These are phyloP conservation scores for Eimeria nieschulzi DNA, from an alignment of 169 alveolate species.

Conservation along the genomic window DNA sequence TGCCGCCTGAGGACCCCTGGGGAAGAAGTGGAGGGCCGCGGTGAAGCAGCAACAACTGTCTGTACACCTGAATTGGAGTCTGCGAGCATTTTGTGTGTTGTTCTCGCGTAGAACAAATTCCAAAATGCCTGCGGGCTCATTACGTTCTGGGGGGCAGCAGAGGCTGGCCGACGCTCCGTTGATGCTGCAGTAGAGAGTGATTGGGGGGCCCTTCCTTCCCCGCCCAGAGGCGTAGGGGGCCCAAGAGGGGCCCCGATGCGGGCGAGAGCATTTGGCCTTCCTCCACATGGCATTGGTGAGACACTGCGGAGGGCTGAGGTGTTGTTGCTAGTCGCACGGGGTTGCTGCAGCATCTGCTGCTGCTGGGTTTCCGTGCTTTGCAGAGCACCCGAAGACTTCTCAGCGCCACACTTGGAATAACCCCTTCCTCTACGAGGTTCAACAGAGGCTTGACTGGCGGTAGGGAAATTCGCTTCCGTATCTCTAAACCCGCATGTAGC, in stretches of 20 bases:
- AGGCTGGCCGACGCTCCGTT: conserved; percentile 48
- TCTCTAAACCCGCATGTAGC: conserved; percentile 5
- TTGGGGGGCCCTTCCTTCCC: background rate
- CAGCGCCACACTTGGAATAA: background rate
- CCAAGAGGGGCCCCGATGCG: background rate
- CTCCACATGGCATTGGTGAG: conserved; percentile 19
- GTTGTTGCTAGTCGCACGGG: background rate
- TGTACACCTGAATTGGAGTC: background rate
- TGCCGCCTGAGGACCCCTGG: background rate
- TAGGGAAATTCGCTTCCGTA: background rate
- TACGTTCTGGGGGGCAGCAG: conserved; percentile 14
- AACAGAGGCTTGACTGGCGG: background rate
- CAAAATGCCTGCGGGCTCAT: conserved; percentile 16
- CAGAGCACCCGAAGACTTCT: background rate
- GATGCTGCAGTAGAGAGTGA: conserved; percentile 11
- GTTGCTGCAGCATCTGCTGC: conserved; percentile 27
- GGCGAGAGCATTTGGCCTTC: background rate
- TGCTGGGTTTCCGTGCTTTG: background rate
- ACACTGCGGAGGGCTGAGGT: conserved; percentile 33
- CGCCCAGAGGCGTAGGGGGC: no score
- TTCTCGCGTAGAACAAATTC: conserved; percentile 16
- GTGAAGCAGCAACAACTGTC: conserved; percentile 4
- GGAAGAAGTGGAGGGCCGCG: background rate
- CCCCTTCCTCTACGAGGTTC: background rate
- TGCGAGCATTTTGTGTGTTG: conserved; percentile 16